Evolutionary conservation across 129 eudicot genomes (phyloP), one percentile per base, ranked within the genome.

Genomic region (Flaveria brownii): DNA sequence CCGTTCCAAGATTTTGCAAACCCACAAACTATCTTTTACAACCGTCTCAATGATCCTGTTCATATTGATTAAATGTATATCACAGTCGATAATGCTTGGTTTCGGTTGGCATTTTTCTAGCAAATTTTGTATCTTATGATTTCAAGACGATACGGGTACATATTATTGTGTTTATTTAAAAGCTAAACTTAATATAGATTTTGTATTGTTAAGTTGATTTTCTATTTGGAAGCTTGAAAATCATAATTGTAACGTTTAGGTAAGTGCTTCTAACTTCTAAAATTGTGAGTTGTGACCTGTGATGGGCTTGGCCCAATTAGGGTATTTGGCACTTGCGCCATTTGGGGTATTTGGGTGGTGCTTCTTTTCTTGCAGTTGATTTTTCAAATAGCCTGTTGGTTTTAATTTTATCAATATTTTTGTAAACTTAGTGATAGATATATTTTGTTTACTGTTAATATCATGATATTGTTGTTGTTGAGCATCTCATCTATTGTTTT

Each of bases 101-200:
- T 22, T 50, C 1, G 28, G 50, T 64, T 17, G 3, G 1, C 41
- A 36, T 46, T 74, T 74, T 3, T 28, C 49, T 13, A 54, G 64
- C 43, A 25, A 15, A 64, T 77, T 54, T 67, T 52, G 67, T 77
- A n/a, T 30, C 43, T 65, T 65, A 50, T 33, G 73, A 52, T 66
- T 62, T 52, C 4, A 13, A 50, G 39, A 17, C 2, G 8, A 60
- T 25, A 23, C 2, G 8, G 15, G 64, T 63, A 49, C 47, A 49
- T n/a, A 46, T 51, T n/a, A 46, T 51, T 50, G 55, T 51, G 73
- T 20, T 75, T 49, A 28, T 63, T 49, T 47, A 10, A 30, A 75
- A 74, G 45, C 62, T n/a, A 5, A 45, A 26, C 28, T 14, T 36
- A 60, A 25, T 60, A 2, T 60, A 9, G 41, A 60, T 2, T 59